Percentiles rank a stretch among this genome's conserved stretches.
Conservation (phyloP, 202 grass and related monocot species). For the Saccharum hybrid region DNA sequence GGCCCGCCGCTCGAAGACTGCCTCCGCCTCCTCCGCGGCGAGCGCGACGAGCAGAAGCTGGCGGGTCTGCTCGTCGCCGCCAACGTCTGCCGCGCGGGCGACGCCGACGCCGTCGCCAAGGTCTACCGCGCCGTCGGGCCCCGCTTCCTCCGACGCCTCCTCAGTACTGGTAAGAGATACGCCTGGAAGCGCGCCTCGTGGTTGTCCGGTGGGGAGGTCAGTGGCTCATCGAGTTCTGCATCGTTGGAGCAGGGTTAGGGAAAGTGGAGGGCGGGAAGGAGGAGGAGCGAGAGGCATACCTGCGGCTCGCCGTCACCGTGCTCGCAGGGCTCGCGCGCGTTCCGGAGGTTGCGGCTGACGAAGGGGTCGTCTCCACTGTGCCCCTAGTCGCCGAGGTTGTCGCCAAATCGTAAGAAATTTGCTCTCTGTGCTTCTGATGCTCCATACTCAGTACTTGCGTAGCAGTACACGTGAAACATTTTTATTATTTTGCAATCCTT, state of each 20-base stretch:
- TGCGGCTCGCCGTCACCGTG: constrained; percentile 73
- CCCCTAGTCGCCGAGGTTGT: constrained; percentile 71
- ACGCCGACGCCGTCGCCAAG: constrained; percentile 51
- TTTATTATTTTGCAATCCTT: not conserved
- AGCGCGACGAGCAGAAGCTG: constrained; percentile 91
- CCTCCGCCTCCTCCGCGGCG: constrained; percentile 73
- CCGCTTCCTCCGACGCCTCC: constrained; percentile 73
- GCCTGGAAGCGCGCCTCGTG: not conserved
- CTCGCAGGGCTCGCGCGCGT: constrained; percentile 70
- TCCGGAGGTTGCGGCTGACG: constrained; percentile 68
- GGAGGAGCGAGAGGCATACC: constrained; percentile 77
- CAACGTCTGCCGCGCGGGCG: constrained; percentile 71
- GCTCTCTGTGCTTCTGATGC: not conserved
- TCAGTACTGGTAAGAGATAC: constrained; percentile 65
- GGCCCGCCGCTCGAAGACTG: constrained; percentile 61
- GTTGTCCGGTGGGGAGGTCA: not conserved
- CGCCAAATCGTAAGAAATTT: constrained; percentile 65
- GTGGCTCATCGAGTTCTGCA: constrained; percentile 24
- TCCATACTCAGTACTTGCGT: not conserved
- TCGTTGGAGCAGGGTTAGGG: constrained; percentile 63
- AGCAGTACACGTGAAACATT: not conserved
- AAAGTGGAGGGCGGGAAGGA: constrained; percentile 65
- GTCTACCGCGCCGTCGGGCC: constrained; percentile 75
- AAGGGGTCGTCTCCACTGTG: constrained; percentile 65
- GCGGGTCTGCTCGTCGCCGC: constrained; percentile 86